phyloP scores from a whole-genome alignment of 169 alveolate species.

The Amoebophrya sp. region DNA sequence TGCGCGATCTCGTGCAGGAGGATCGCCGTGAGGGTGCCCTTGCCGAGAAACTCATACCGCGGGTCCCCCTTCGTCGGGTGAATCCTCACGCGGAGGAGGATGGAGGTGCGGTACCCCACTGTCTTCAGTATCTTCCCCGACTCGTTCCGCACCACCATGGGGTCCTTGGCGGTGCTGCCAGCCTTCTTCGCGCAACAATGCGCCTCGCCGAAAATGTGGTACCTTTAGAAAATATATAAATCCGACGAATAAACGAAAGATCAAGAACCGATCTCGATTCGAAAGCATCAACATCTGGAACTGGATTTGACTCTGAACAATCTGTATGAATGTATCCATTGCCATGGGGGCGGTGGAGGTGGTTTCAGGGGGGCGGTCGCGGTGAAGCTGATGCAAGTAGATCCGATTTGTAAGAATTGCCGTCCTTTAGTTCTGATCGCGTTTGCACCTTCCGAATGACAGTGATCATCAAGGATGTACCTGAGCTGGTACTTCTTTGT shows the following conservation, averaged over 20 bases:
- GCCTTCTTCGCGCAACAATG: background rate
- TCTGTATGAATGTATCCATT: too few species aligned
- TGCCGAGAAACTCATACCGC: background rate
- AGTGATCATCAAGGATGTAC: background rate
- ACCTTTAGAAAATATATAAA: background rate
- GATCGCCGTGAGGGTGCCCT: background rate
- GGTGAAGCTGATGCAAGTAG: background rate
- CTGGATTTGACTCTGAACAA: too few species aligned
- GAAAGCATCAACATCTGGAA: too few species aligned
- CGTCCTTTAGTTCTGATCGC: background rate
- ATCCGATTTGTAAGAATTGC: background rate
- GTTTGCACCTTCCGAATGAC: background rate
- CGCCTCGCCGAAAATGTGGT: background rate
- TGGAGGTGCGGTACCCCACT: background rate
- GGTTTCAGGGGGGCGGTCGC: too few species aligned
- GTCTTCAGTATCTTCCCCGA: background rate
- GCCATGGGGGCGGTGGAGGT: too few species aligned
- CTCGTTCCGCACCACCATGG: background rate
- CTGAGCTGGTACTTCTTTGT: background rate
- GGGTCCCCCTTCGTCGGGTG: conserved; percentile 1
- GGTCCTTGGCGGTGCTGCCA: background rate
- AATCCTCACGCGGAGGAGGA: background rate
- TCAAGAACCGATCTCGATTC: too few species aligned
- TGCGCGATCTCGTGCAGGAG: background rate
- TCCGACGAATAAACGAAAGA: too few species aligned